Base-by-base conservation (phyloP, 1,284 basidiomycete genomes). In the Tremellales sp. region DNA sequence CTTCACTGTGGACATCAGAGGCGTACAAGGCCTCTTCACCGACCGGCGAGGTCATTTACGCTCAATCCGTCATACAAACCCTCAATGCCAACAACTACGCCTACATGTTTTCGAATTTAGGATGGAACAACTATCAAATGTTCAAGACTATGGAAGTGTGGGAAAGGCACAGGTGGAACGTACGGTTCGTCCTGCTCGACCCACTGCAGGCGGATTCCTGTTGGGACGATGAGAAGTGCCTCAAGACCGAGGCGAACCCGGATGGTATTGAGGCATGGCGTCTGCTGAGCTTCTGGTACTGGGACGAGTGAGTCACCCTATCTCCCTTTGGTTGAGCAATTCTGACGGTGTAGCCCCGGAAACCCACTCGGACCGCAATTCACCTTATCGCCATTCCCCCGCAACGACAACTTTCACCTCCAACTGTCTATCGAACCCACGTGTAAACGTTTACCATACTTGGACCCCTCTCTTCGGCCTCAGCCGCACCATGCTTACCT, bases 371-470 rank as follows among this genome's bases (percentile, higher is more conserved):
- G 75, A 3, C 26, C 52, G 0, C 36, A 54, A 26, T 76, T 72
- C 62, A 75, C 74, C 19, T 59, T 76, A 6, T 69, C 67, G 2
- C 74, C 74, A 58, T 69, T 61, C 26, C 60, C 55, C 4, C 49
- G 50, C n/a, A 57, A 62, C 39, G 51, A 53, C 22, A 72, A 73
- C 53, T 56, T 63, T 41, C 72, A 70, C 53, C 57, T 76, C 3
- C 72, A 73, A 15, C 75, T 72, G 48, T 73, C 68, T 26, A 65
- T 76, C 60, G 73, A 77, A 48, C 60, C 57, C 3, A 58, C 64
- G 0, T 76, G 75, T 51, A 48, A 43, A 10, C 49, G 54, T 17
- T 54, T 61, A 2, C 67, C 62, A 4, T 62, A 63, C 31, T 23
- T 61, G 1, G 37, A 45, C 4, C 41, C 49, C 3, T 23, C 42